Evolutionary conservation across 768 basidiomycete species (phyloP).

Genomic region (Grammothele lineata): DNA sequence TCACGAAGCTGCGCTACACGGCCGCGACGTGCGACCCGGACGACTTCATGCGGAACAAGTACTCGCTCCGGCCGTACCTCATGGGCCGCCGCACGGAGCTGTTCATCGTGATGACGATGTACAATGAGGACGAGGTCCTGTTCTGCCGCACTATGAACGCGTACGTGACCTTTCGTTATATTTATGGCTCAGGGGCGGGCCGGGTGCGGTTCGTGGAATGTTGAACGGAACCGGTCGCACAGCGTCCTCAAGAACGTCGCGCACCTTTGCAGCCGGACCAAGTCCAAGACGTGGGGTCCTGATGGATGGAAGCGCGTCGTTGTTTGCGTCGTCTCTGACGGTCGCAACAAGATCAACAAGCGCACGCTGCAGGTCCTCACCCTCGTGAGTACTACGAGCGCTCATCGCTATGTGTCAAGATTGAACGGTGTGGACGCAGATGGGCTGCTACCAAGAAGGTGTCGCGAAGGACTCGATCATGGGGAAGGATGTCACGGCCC

Average conservation of each 20-base stretch:
- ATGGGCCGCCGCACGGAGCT: slow-evolving; percentile 82
- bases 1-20: slow-evolving; percentile 83
- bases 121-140: slow-evolving; percentile 84
- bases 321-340: slow-evolving; percentile 84
- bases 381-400: slow-evolving; percentile 46
- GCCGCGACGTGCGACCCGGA: slow-evolving; percentile 90
- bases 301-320: slow-evolving; percentile 91
- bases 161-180: slow-evolving; percentile 42
- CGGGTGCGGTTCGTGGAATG: not conserved
- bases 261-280: slow-evolving; percentile 64
- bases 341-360: slow-evolving; percentile 83
- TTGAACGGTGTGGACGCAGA: slow-evolving; percentile 40
- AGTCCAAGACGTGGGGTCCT: slow-evolving; percentile 80
- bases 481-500: slow-evolving; percentile 89
- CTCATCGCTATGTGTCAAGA: not conserved
- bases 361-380: slow-evolving; percentile 87
- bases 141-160: slow-evolving; percentile 83
- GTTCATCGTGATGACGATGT: slow-evolving; percentile 97
- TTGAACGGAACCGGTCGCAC: slow-evolving; percentile 7
- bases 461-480: slow-evolving; percentile 85
- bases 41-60: slow-evolving; percentile 74
- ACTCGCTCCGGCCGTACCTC: slow-evolving; percentile 76
- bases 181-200: not conserved
- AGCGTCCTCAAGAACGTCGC: slow-evolving; percentile 87
- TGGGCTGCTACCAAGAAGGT: slow-evolving; percentile 87